These are phyloP conservation scores for Danielozyma ontarioensis DNA, from an alignment of 805 yeast genomes.

Conservation along the genomic window DNA sequence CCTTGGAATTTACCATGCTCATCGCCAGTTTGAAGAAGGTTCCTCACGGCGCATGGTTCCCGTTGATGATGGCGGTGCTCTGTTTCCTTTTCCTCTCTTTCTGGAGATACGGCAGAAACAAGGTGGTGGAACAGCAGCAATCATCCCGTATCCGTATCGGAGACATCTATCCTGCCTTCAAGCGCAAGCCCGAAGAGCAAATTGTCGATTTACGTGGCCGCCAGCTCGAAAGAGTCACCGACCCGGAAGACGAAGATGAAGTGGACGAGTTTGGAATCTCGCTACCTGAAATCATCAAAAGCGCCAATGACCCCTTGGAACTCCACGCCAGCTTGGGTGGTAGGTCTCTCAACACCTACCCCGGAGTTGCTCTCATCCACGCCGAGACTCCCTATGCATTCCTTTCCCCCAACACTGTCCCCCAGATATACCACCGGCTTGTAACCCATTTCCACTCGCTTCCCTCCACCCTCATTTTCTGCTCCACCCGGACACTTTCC, in stretches of 20 bases:
- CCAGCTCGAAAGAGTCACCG: background rate
- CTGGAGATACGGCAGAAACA: slow-evolving; percentile 47
- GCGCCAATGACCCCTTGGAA: slow-evolving; percentile 1
- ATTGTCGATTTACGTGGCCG: slow-evolving; percentile 14
- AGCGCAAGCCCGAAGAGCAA: slow-evolving; percentile 8
- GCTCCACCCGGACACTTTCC: slow-evolving; percentile 37
- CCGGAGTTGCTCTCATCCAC: slow-evolving; percentile 41
- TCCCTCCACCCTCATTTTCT: slow-evolving; percentile 41
- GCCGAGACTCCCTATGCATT: slow-evolving; percentile 31
- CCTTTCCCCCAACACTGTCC: slow-evolving; percentile 42
- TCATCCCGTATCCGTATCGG: slow-evolving; percentile 25
- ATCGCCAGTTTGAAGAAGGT: slow-evolving; percentile 48
- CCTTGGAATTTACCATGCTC: slow-evolving; percentile 44
- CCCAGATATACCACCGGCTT: slow-evolving; percentile 33
- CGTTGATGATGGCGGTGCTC: slow-evolving; percentile 41
- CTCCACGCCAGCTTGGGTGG: slow-evolving; percentile 18
- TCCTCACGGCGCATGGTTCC: slow-evolving; percentile 61
- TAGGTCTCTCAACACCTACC: slow-evolving; percentile 14
- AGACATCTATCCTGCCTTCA: slow-evolving; percentile 29
- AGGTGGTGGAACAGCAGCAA: slow-evolving; percentile 35
- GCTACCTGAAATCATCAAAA: background rate
- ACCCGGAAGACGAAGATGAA: background rate
- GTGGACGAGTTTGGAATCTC: slow-evolving; percentile 1
- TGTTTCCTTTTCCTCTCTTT: slow-evolving; percentile 31
- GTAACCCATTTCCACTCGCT: slow-evolving; percentile 38